Conservation (phyloP, 2,329 filamentous ascomycete genomes). For the Cladosporium oxysporum region DNA sequence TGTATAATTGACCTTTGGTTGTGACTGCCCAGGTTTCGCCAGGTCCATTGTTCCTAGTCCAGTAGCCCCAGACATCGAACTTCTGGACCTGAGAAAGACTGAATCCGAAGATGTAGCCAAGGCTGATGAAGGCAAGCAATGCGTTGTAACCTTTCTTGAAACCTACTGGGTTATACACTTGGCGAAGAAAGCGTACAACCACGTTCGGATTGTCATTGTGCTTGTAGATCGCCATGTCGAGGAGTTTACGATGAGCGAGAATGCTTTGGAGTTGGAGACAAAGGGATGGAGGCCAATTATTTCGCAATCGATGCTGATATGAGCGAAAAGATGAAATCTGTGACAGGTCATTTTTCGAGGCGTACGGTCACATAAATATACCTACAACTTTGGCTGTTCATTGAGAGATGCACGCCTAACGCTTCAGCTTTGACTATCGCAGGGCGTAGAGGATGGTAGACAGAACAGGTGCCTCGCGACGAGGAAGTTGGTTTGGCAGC, state of each 20-base stretch:
- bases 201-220: conserved; percentile 19
- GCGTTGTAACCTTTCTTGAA: conserved; percentile 61
- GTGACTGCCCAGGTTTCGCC: conserved; percentile 26
- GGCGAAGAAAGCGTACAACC: conserved; percentile 22
- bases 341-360: neutral
- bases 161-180: conserved; percentile 51
- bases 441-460: neutral
- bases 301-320: neutral
- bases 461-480: neutral
- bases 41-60: neutral
- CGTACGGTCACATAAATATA: neutral
- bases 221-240: conserved; percentile 14
- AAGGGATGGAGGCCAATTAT: neutral
- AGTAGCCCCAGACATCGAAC: conserved; percentile 43
- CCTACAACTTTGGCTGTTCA: neutral
- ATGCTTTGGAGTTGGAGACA: neutral
- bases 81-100: conserved; percentile 50
- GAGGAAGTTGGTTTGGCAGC: neutral
- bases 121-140: conserved; percentile 37
- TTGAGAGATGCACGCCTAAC: neutral
- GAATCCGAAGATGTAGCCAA: conserved; percentile 45
- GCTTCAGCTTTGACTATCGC: neutral
- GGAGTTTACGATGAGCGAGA: neutral
- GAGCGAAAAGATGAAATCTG: neutral
- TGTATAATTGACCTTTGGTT: conserved; percentile 27